Evolutionary conservation across 371 early-diverging fungal species (phyloP), one percentile per base, ranked within the genome.

Genomic region (Dichotomocladium elegans): DNA sequence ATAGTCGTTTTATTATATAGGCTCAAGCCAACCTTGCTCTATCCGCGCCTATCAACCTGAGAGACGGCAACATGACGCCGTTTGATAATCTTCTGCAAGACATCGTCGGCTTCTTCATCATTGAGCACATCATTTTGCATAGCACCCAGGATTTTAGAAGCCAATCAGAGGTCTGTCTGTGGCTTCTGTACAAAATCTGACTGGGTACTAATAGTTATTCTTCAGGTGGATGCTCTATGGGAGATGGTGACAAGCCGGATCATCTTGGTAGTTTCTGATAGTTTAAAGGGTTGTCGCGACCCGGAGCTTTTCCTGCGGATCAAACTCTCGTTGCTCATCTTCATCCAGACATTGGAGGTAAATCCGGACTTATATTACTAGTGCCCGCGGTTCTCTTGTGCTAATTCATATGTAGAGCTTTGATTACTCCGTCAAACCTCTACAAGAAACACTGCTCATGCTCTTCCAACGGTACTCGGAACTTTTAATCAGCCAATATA

Each of bases 61-160:
- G 77, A 49, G 79, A 82, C 22, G 82, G 80, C 14, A 79, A 89
- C 55, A 58, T 91, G 19, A 70, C 66, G 9, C 74, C 81, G 3
- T 92, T 96, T 53, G 85, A 88, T 52, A 69, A 74, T 0, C 79
- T 90, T 42, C 66, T 98, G 30, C 85, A 90, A 51, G 95, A 96
- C 30, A 83, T 96, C 57, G 89, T 92, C 27, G 99, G 99, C 0
- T 98, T 96, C 64, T 98, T 98, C 61, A 88, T 95, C 42, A 88
- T 97, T 15, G 99, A 98, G 60, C 88, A 93, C 48, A 80, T 86
- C 43, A 88, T 98, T 29, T 60, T 94, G 47, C 85, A 88, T 50
- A 86, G 94, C n/a, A 94, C 96, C 1, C 83, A 81, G 15, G 88
- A 95, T 51, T 97, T 98, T 62, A 81, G 97, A 55, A 89, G 94